Evolutionary conservation across 805 yeast genomes (phyloP), one percentile per base, ranked within the genome.

Genomic region (Clavispora vitiphila): DNA sequence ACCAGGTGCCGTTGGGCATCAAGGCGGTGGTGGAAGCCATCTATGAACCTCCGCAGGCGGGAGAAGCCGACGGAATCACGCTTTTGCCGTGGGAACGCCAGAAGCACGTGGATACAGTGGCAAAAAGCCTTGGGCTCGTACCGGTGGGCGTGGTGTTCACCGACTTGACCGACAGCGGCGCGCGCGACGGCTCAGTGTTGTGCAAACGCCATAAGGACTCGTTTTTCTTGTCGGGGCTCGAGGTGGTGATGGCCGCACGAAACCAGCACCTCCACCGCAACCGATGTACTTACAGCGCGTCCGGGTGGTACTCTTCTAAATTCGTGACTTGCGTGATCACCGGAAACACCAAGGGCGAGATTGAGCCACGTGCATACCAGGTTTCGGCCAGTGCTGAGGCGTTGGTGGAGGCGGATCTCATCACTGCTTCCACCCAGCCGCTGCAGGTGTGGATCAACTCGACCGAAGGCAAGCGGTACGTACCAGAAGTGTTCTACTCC

Each of bases 21-120:
- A 91, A 90, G 61, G 97, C 96, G 1, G 86, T 84, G 34, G 96
- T 93, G 1, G 93, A 91, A 54, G 91, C 95, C 2, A 88, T 93
- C 19, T 87, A 85, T 62, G 99, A 93, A 58, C 95, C 97, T 0
- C 84, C 95, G 7, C 99, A 93, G 61, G 67, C 73, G 2, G 90
- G 84, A 50, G 95, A 85, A 52, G 75, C 78, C 38, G 99, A 93
- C 62, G 97, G 98, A 0, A 55, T 93, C 16, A 76, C 87, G 0
- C 61, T 78, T 36, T 65, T 73, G 36, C 57, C 60, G 1, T 88
- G 76, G 76, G 81, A 76, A 25, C 76, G 77, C 34, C 81, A 81
- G 43, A 57, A 55, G 10, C 27, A 69, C 12, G 74, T 85, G 4
- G 78, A 82, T 47, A 54, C 59, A 7, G 58, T 85, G 11, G 87